phyloP scores from a whole-genome alignment of 257 asterid genomes.

The Solanum okadae region DNA sequence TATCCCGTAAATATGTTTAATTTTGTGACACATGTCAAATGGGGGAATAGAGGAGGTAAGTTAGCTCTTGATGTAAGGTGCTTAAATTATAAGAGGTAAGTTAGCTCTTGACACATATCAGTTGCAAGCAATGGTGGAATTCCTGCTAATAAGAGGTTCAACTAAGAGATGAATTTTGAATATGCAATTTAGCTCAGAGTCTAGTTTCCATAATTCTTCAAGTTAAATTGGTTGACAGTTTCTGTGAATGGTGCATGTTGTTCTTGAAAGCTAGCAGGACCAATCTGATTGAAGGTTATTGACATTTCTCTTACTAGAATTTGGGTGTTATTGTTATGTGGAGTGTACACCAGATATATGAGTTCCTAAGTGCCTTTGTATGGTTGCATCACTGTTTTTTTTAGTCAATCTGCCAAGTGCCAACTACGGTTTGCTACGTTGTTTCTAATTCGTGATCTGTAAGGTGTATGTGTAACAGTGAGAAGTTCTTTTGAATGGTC shows the following conservation, averaged over 20 bases:
- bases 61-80: background rate
- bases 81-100: background rate
- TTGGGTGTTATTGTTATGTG: background rate
- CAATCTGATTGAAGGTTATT: background rate
- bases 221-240: background rate
- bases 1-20: background rate
- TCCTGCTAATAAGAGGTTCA: background rate
- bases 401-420: background rate
- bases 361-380: background rate
- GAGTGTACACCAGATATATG: background rate
- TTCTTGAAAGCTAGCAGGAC: background rate
- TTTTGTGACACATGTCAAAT: background rate
- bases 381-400: background rate
- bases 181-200: background rate
- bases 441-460: background rate
- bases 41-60: background rate
- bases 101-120: background rate
- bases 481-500: background rate
- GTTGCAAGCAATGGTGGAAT: background rate
- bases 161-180: background rate
- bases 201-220: background rate
- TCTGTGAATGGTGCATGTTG: background rate
- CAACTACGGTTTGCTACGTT: background rate
- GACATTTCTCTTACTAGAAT: background rate
- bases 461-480: background rate